A percentile compares a stretch with the other conserved stretches of the same genome.
These are phyloP conservation scores for Camillea tinctor DNA, from an alignment of 2,329 filamentous ascomycete species.

Conservation along the genomic window DNA sequence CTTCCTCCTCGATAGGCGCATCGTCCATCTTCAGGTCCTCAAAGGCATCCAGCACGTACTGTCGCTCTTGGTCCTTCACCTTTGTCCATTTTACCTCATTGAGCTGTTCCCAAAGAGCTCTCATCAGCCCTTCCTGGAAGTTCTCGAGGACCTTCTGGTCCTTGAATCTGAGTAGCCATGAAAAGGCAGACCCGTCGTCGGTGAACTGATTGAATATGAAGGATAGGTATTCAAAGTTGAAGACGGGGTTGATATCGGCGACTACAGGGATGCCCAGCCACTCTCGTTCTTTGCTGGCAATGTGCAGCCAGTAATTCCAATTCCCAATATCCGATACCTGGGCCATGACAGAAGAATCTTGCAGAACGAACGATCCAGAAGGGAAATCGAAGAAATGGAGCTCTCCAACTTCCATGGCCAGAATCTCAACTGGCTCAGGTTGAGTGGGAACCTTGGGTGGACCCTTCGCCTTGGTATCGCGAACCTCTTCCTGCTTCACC, in stretches of 20 bases:
- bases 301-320: conserved; percentile 96
- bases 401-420: conserved; percentile 75
- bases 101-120: conserved; percentile 92
- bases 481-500: conserved; percentile 33
- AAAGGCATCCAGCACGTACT: conserved; percentile 95
- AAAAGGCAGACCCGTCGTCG: conserved; percentile 84
- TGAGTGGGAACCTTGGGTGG: conserved; percentile 60
- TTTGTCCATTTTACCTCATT: conserved; percentile 95
- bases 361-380: conserved; percentile 78
- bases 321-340: conserved; percentile 82
- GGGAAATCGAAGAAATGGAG: conserved; percentile 92
- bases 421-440: conserved; percentile 69
- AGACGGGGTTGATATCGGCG: conserved; percentile 94
- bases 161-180: conserved; percentile 91
- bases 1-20: conserved; percentile 51
- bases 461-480: conserved; percentile 25
- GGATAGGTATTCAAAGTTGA: conserved; percentile 98
- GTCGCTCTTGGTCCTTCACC: conserved; percentile 85
- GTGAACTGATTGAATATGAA: conserved; percentile 99
- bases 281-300: conserved; percentile 70
- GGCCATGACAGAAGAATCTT: conserved; percentile 73
- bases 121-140: conserved; percentile 93
- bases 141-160: conserved; percentile 76
- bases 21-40: conserved; percentile 94
- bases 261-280: conserved; percentile 86